Percentiles rank a stretch among this genome's conserved stretches.
Evolutionary conservation across 306 rosid genomes (phyloP).

Genomic region (Datisca glomerata): DNA sequence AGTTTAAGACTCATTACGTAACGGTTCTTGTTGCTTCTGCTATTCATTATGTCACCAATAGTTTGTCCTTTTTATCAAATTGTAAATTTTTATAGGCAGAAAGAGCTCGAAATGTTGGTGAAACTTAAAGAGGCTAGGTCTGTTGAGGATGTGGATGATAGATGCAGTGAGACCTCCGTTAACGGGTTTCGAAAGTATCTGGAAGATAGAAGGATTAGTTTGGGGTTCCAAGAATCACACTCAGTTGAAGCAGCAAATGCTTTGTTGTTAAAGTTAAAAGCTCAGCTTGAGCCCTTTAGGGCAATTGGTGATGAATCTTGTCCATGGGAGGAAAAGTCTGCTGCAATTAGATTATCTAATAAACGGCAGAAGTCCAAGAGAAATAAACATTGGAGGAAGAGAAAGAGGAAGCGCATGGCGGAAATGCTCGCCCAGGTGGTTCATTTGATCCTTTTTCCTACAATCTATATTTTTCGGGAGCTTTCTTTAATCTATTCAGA

Average conservation of each 20-base stretch:
- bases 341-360: conserved; percentile 30
- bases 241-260: conserved; percentile 51
- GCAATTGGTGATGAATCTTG: conserved; percentile 28
- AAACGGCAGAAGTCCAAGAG: conserved; percentile 43
- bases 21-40: conserved; percentile 1
- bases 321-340: conserved; percentile 86
- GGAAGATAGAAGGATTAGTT: conserved; percentile 29
- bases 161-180: conserved; percentile 15
- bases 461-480: conserved; percentile 1
- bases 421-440: conserved; percentile 55
- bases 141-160: conserved; percentile 18
- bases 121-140: conserved; percentile 32
- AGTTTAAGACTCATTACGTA: neutral
- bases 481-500: neutral
- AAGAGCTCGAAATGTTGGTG: conserved; percentile 59
- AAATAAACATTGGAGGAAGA: conserved; percentile 72
- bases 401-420: conserved; percentile 43
- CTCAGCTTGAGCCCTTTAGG: conserved; percentile 57
- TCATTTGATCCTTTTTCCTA: conserved; percentile 6
- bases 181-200: conserved; percentile 22
- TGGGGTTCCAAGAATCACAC: conserved; percentile 48
- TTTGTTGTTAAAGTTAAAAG: conserved; percentile 43
- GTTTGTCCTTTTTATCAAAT: neutral
- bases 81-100: conserved; percentile 31
- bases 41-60: neutral